phyloP scores from a whole-genome alignment of 2,329 filamentous ascomycete genomes.

The Trichoderma afroharzianum region DNA sequence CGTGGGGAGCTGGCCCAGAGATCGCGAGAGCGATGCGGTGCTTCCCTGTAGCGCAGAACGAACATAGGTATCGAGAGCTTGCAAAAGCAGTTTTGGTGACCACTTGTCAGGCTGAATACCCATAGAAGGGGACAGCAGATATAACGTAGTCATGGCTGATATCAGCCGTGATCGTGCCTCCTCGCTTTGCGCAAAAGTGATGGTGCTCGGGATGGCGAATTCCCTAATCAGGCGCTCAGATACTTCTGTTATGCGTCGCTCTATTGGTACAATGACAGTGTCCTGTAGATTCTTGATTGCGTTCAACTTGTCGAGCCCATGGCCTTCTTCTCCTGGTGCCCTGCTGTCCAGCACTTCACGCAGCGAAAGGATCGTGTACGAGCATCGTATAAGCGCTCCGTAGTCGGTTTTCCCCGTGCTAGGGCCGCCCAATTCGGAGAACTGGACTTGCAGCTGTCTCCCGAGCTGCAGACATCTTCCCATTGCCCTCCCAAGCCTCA shows the following conservation, averaged over 20 bases:
- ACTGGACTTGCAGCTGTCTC: conserved; percentile 81
- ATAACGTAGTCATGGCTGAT: conserved; percentile 73
- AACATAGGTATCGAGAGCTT: conserved; percentile 76
- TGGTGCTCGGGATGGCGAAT: conserved; percentile 63
- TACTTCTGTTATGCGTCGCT: conserved; percentile 67
- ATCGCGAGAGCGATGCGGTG: conserved; percentile 68
- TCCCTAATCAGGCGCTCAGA: conserved; percentile 79
- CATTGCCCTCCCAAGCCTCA: conserved; percentile 72
- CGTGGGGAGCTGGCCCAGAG: conserved; percentile 73
- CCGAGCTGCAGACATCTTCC: conserved; percentile 77
- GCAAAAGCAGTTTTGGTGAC: conserved; percentile 68
- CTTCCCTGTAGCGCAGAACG: conserved; percentile 77
- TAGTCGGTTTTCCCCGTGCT: conserved; percentile 65
- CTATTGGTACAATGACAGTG: conserved; percentile 66
- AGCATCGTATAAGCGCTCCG: conserved; percentile 74
- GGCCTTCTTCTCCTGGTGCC: conserved; percentile 69
- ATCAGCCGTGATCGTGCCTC: conserved; percentile 71
- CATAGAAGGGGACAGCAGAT: conserved; percentile 70
- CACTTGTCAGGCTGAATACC: conserved; percentile 51
- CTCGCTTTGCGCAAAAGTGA: conserved; percentile 63
- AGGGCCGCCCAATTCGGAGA: conserved; percentile 56
- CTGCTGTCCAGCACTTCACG: conserved; percentile 67
- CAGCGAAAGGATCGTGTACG: conserved; percentile 72
- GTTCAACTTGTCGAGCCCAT: conserved; percentile 70
- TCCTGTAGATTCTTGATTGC: conserved; percentile 68